A percentile compares a stretch with the other conserved stretches of the same genome.
phyloP scores from a whole-genome alignment of 148 eudicot species.

The Fagopyrum homotropicum region DNA sequence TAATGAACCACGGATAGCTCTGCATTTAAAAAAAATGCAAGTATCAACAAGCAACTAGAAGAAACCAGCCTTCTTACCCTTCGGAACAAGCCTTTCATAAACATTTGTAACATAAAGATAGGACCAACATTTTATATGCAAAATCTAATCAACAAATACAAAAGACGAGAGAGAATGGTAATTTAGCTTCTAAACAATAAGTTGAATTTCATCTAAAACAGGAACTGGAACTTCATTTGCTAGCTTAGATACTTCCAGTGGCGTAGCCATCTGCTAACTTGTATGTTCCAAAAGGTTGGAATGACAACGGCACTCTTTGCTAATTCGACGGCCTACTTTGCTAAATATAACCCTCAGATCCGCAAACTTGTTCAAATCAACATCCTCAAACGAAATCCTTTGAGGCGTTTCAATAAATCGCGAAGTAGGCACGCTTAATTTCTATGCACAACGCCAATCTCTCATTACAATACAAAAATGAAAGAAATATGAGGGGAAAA shows the following conservation, averaged over 20 bases:
- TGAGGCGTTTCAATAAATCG: background rate
- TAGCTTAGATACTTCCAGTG: slow-evolving; percentile 53
- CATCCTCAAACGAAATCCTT: background rate
- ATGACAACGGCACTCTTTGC: slow-evolving; percentile 81
- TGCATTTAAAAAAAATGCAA: background rate
- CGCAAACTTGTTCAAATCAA: background rate
- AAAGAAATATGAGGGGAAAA: too few species aligned
- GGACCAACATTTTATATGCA: slow-evolving; percentile 3
- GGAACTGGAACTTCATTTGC: background rate
- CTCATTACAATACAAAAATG: background rate
- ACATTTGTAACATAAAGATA: slow-evolving; percentile 47
- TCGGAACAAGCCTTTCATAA: slow-evolving; percentile 83
- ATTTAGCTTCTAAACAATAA: background rate
- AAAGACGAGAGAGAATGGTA: background rate
- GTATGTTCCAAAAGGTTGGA: slow-evolving; percentile 94
- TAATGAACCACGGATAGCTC: background rate
- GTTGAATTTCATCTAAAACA: background rate
- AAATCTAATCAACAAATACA: background rate
- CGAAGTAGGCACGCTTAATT: background rate
- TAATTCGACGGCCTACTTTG: slow-evolving; percentile 88
- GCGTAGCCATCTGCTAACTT: slow-evolving; percentile 99
- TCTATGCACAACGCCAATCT: background rate
- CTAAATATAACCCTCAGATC: background rate
- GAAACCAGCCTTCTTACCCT: slow-evolving; percentile 91
- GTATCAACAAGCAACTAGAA: slow-evolving; percentile 65